Conservation (phyloP, 75 land plant genomes). For the Sequoia sempervirens region DNA sequence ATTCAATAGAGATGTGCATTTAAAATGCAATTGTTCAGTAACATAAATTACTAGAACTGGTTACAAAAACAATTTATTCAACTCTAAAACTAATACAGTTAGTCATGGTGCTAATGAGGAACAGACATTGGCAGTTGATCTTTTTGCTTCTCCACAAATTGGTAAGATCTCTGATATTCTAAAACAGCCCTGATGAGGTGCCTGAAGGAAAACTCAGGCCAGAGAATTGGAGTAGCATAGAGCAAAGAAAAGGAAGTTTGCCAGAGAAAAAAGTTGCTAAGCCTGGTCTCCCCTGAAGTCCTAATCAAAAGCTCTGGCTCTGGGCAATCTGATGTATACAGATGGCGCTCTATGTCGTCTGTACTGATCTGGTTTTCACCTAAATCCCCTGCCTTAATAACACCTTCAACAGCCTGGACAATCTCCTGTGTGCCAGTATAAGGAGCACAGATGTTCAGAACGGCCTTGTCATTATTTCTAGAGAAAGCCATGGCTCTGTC, state of each 20-base stretch:
- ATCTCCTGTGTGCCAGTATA: slow-evolving; percentile 69
- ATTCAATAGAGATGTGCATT: no score
- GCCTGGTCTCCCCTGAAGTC: slow-evolving; percentile 50
- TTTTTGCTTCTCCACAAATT: slow-evolving; percentile 25
- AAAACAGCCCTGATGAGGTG: slow-evolving; percentile 50
- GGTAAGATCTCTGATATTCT: slow-evolving; percentile 34
- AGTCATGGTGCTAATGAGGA: background rate
- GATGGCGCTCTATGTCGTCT: slow-evolving; percentile 19
- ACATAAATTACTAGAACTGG: no score
- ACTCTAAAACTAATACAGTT: no score
- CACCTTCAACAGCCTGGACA: slow-evolving; percentile 34
- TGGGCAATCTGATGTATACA: slow-evolving; percentile 27
- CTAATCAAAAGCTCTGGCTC: slow-evolving; percentile 37
- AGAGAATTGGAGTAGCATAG: slow-evolving; percentile 21
- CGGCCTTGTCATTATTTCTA: slow-evolving; percentile 22
- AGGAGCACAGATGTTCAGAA: slow-evolving; percentile 53
- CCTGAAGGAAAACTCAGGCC: slow-evolving; percentile 62
- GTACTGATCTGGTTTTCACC: background rate
- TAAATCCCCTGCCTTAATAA: background rate
- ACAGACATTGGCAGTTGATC: background rate
- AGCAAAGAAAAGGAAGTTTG: slow-evolving; percentile 22
- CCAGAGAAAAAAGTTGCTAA: slow-evolving; percentile 50
- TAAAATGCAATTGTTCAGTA: no score
- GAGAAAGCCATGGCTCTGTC: slow-evolving; percentile 51
- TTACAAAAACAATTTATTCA: no score